phyloP scores from a whole-genome alignment of 1,284 basidiomycete species.

The Moesziomyces sp. region DNA sequence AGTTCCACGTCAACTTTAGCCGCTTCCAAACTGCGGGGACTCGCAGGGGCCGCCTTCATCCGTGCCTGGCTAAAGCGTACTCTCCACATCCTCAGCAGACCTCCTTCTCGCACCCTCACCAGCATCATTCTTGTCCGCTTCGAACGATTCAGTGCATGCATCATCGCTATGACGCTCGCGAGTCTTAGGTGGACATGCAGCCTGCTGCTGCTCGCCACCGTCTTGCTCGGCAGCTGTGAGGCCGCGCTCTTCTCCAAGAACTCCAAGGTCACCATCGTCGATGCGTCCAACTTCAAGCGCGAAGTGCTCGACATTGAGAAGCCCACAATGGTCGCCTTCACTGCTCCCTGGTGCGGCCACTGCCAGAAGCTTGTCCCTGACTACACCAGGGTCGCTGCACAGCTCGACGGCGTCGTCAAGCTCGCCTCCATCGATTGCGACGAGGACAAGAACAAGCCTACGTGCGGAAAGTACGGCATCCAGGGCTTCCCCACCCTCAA shows the following conservation, averaged over 20 bases:
- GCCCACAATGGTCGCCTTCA: conserved; percentile 68
- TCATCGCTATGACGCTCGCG: conserved; percentile 4
- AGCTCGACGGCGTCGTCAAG: conserved; percentile 83
- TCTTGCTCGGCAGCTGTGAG: conserved; percentile 17
- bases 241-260: conserved; percentile 60
- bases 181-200: conserved; percentile 14
- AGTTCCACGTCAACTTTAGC: no score
- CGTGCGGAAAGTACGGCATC: conserved; percentile 86
- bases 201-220: conserved; percentile 26
- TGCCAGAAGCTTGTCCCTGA: conserved; percentile 88
- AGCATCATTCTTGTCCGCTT: background rate
- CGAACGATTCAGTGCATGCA: background rate
- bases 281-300: conserved; percentile 50
- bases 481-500: conserved; percentile 90
- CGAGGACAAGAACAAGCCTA: conserved; percentile 79
- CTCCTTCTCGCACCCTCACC: conserved; percentile 1
- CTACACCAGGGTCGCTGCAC: conserved; percentile 81
- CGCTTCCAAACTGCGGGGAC: no score
- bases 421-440: conserved; percentile 93
- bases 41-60: no score
- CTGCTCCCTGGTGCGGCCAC: conserved; percentile 72
- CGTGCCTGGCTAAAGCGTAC: no score
- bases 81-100: no score
- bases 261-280: conserved; percentile 55
- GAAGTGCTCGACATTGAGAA: conserved; percentile 67